Evolutionary conservation across 495 filamentous ascomycete genomes (phyloP), one percentile per base, ranked within the genome.

Genomic region (Penicillium pancosmium): DNA sequence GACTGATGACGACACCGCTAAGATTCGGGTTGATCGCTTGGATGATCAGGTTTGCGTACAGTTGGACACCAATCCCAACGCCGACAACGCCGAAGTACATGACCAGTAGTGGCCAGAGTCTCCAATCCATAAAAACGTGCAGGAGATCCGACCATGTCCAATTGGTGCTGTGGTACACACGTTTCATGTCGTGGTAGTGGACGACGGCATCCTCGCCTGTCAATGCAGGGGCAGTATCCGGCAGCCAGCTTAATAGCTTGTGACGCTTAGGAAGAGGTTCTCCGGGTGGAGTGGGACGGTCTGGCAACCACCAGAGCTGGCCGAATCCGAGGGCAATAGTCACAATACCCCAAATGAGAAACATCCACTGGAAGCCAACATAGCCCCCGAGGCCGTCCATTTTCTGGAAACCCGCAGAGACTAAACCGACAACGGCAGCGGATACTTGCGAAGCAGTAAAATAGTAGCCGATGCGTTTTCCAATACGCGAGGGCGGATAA

Each of bases 61-160:
- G 84, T 74, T 96, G 91, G 2, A 91, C 88, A 41, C 92, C 92
- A 52, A 95, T 94, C 1, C 92, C 92, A 7, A 95, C 92, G 31
- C 92, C 92, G 5, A 97, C 92, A 9, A 96, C 92, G 15, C 92
- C 92, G 72, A 97, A 96, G 72, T 97, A 97, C 92, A 96, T 96
- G 38, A 93, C 63, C 9, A 88, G 78, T 53, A 97, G 70, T 0
- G 92, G 92, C 88, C 89, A 96, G 18, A 96, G 73, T 3, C 91
- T 82, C 91, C 91, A 96, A 70, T 97, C 92, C 38, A 85, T 76
- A 21, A 96, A 73, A 4, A 96, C 88, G 31, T 76, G 68, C 13
- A 76, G 69, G 4, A 97, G 77, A 57, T 96, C 90, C 46, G 72
- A 80, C 38, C 88, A 41, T 11, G 77, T 84, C 92, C 92, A 97